Evolutionary conservation across 345 rosid species (phyloP), one percentile per base, ranked within the genome.

Genomic region (Acer yangbiense): DNA sequence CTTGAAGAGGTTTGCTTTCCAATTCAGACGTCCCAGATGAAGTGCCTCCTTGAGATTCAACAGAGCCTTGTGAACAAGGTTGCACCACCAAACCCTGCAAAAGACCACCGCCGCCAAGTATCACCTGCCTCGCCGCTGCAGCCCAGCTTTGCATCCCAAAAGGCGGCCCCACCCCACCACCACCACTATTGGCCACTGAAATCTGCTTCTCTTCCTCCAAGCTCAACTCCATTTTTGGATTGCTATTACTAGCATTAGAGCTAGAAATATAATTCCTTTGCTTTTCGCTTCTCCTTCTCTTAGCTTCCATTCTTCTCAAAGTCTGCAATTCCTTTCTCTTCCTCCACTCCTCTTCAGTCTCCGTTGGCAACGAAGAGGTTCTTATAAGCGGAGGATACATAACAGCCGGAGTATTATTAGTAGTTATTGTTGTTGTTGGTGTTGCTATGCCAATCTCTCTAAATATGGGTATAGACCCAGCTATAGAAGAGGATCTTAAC

Each of bases 341-440:
- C 90, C 90, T 88, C 98, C 94, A 91, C 74, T 90, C 98, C 71
- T 92, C 99, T 74, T 92, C 98, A 9, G 94, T 88, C 92, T 88
- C 98, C 2, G 95, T 81, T 0, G 98, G 98, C 71, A 94, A 85
- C 73, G 99, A 94, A 71, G 97, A 86, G 50, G 98, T 78, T 87
- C 98, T 90, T 58, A 75, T 83, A 54, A 96, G 90, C n/a, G 82
- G 25, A 48, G 90, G 78, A 79, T 85, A 80, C 52, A 83, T 81
- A 43, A 66, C 89, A 23, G 87, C 71, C 8, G 72, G 11, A 2
- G 57, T 32, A n/a, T 74, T 32, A n/a, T 74, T 23, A 2, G 63
- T 75, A 43, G 39, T 35, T 35, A 6, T 35, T 35, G 39, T 4
- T 35, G 39, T 35, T 66, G 43, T 17, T 3, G 65, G 25, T 0